These are phyloP conservation scores for Centaurea solstitialis DNA, from an alignment of 129 eudicot genomes.

Conservation along the genomic window DNA sequence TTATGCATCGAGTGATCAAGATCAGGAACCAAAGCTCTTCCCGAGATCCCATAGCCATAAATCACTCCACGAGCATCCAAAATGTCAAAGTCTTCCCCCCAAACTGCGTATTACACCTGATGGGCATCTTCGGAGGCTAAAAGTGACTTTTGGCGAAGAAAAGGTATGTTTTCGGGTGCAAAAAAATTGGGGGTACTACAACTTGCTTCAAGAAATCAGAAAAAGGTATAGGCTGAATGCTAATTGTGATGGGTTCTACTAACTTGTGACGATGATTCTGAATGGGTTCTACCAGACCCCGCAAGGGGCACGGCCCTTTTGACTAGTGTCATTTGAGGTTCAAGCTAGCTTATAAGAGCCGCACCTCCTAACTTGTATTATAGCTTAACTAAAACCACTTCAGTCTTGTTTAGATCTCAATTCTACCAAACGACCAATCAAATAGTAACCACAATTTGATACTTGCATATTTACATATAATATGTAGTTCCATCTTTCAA, in stretches of 20 bases:
- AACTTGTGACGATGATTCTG: conserved; percentile 83
- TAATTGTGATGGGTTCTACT: conserved; percentile 41
- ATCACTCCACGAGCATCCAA: conserved; percentile 31
- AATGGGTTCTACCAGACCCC: conserved; percentile 88
- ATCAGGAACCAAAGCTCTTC: conserved; percentile 41
- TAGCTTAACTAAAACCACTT: too few species aligned
- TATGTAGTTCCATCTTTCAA: too few species aligned
- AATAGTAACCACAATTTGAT: too few species aligned
- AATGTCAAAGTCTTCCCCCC: conserved; percentile 33
- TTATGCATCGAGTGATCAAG: conserved; percentile 37
- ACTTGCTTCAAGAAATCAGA: conserved; percentile 55
- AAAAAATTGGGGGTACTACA: conserved; percentile 60
- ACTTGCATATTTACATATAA: too few species aligned
- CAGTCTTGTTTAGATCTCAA: too few species aligned
- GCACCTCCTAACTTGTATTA: too few species aligned
- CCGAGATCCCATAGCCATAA: conserved; percentile 65
- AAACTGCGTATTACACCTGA: conserved; percentile 26
- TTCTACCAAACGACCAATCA: too few species aligned
- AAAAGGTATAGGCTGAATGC: conserved; percentile 63
- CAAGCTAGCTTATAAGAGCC: too few species aligned
- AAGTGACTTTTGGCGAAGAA: conserved; percentile 83
- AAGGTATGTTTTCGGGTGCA: conserved; percentile 71
- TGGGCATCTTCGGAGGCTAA: too few species aligned
- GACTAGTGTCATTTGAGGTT: conserved; percentile 72
- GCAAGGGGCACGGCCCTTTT: too few species aligned